A percentile compares a stretch with the other conserved stretches of the same genome.
These are phyloP conservation scores for Tricladium varicosporioides DNA, from an alignment of 2,329 filamentous ascomycete species.

Conservation along the genomic window DNA sequence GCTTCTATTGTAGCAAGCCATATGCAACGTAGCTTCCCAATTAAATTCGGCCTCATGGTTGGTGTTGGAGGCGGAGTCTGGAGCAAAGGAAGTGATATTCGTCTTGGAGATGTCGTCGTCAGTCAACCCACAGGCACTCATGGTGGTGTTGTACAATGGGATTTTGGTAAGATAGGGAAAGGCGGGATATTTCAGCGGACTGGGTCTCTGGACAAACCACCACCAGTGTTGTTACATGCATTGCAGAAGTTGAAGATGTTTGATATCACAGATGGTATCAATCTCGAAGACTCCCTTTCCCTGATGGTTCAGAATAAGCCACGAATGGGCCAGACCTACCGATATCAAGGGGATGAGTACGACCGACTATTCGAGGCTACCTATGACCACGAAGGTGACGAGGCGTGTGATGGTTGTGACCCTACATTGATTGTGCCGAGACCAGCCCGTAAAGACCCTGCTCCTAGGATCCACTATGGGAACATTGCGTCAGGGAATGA, in stretches of 20 bases:
- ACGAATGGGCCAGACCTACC: background rate
- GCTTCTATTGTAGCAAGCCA: constrained; percentile 34
- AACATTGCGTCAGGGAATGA: constrained; percentile 15
- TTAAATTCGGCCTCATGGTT: constrained; percentile 42
- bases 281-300: background rate
- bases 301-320: background rate
- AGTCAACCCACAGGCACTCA: too few relatives aligned
- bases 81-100: too few relatives aligned
- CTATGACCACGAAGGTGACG: background rate
- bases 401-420: background rate
- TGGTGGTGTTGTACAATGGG: constrained; percentile 16
- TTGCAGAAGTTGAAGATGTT: background rate
- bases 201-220: constrained; percentile 14
- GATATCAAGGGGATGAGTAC: background rate
- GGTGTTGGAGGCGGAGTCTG: too few relatives aligned
- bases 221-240: background rate
- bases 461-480: constrained; percentile 12
- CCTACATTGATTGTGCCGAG: background rate
- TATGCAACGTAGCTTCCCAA: constrained; percentile 35
- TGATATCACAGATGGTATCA: background rate
- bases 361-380: background rate
- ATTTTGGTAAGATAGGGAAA: constrained; percentile 15
- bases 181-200: constrained; percentile 8
- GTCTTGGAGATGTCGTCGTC: too few relatives aligned
- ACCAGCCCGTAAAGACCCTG: background rate